Evolutionary conservation across 768 basidiomycete species (phyloP).

Genomic region (Gymnopilus junonius): DNA sequence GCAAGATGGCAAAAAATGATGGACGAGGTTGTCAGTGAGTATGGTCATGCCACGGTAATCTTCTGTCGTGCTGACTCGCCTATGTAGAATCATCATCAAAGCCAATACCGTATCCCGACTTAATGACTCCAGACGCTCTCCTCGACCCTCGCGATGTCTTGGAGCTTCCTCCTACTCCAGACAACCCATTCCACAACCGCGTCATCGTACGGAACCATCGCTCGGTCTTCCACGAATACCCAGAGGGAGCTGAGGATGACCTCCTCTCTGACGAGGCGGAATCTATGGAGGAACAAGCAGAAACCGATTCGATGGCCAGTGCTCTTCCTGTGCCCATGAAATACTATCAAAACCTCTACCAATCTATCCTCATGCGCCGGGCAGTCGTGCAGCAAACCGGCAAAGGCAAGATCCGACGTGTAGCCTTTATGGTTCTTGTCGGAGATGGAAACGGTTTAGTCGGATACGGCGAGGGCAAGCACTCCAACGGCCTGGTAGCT

Average conservation of each 20-base stretch:
- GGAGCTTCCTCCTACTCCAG: constrained; percentile 55
- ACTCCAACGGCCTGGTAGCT: constrained; percentile 57
- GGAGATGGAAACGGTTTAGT: constrained; percentile 87
- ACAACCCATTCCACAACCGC: constrained; percentile 60
- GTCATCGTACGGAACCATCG: constrained; percentile 73
- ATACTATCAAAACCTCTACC: constrained; percentile 37
- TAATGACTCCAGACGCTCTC: constrained; percentile 64
- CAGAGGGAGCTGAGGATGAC: constrained; percentile 34
- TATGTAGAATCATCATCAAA: not conserved
- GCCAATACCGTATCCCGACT: constrained; percentile 49
- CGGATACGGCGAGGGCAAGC: constrained; percentile 83
- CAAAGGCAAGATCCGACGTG: constrained; percentile 84
- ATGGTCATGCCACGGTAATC: no score
- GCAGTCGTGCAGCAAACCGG: constrained; percentile 88
- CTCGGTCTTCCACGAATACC: constrained; percentile 60
- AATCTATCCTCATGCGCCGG: constrained; percentile 50
- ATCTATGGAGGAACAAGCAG: constrained; percentile 30
- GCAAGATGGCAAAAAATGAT: constrained; percentile 12
- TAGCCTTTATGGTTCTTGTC: constrained; percentile 68
- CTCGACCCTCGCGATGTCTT: constrained; percentile 63
- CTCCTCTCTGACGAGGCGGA: constrained; percentile 33
- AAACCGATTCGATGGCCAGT: constrained; percentile 23
- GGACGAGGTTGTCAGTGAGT: constrained; percentile 14
- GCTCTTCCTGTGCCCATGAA: constrained; percentile 21
- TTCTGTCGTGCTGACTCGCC: not conserved